Base-by-base conservation (phyloP, 164 flowering plant genomes). In the Aristolochia contorta region DNA sequence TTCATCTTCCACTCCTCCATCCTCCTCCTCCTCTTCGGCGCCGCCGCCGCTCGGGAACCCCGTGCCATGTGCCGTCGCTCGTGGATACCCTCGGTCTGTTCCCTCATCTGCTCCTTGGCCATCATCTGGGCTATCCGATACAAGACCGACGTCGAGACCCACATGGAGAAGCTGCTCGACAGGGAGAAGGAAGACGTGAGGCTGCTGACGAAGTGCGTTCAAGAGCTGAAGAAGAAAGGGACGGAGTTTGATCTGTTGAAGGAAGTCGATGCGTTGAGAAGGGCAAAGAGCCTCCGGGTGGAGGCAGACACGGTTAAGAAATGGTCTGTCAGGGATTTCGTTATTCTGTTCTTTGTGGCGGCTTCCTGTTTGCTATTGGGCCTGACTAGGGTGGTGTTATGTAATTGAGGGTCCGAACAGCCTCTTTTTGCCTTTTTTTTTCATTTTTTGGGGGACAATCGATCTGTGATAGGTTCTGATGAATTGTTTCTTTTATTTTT, bases 291-390 rank as follows among this genome's bases (percentile, higher is more conserved):
- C 47, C 54, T 92, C 68, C 49, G 93, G 5, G 82, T 89, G 8
- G 96, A 87, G 27, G 30, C 78, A 0, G 82, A 81, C 60, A 74
- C 69, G 4, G 89, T 87, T 18, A 66, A 72, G 64, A 89, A 75
- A 72, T 92, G 98, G 97, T 87, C 96, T 1, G 71, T 88, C 0
- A 82, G 88, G 69, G 97, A 92, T 43, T 84, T 86, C 43, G 90
- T 83, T 0, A 69, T 80, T 0, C 51, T 87, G 30, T 87, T 89
- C 70, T 84, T 93, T 78, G 75, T 93, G 57, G 56, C 81, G 33
- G 79, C 77, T 24, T 71, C 96, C 55, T 87, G 93, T 67, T 47
- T 82, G 50, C 77, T 84, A 59, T 67, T 92, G 49, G 91, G 65
- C 47, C 65, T 89, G 27, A 85, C 74, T 3, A 80, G 97, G 82